Evolutionary conservation across 176 grass and related monocot genomes (phyloP).

Genomic region (Lolium perenne): DNA sequence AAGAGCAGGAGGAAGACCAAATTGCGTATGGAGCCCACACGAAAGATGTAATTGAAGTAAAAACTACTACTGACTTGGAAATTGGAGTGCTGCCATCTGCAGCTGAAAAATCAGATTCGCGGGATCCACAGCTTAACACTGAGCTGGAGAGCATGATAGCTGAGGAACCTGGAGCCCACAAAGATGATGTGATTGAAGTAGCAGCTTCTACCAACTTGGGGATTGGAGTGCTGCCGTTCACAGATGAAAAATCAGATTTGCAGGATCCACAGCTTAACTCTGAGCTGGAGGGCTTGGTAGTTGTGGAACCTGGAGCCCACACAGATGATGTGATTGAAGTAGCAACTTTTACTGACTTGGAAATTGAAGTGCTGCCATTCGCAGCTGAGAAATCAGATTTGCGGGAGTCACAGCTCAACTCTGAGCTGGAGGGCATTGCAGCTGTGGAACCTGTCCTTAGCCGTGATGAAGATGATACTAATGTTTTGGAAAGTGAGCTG

Average conservation of each 20-base stretch:
- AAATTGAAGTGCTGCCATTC: neutral
- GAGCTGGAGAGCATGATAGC: neutral
- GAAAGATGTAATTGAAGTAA: constrained; percentile 5
- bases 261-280: too few species aligned
- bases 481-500: neutral
- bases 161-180: neutral
- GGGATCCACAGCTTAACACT: constrained; percentile 26
- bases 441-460: neutral
- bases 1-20: constrained; percentile 31
- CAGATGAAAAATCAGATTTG: too few species aligned
- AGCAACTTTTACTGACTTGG: neutral
- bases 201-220: neutral
- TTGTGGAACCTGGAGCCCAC: too few species aligned
- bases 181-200: neutral
- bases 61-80: neutral
- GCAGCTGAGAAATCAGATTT: constrained; percentile 31
- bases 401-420: constrained; percentile 30
- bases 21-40: neutral
- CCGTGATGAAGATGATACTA: constrained; percentile 3
- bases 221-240: neutral
- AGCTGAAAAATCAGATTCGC: constrained; percentile 34
- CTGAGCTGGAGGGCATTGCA: neutral
- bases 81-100: neutral
- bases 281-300: too few species aligned
- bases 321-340: constrained; percentile 12